Base-by-base conservation (phyloP, 306 rosid genomes). In the Vachellia collinsii region DNA sequence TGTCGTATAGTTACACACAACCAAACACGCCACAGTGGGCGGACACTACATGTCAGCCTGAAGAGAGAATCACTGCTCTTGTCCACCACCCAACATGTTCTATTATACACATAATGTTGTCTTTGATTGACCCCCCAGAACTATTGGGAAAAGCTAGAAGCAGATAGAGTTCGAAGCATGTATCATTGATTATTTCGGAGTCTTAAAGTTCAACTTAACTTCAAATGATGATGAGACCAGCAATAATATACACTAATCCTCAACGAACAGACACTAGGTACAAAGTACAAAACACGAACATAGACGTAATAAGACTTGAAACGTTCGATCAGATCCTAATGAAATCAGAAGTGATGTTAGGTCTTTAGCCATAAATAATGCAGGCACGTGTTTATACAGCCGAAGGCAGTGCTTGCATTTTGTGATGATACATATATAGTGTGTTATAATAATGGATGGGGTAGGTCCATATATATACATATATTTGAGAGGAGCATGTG, bases 401-500 rank as follows among this genome's bases (percentile, higher is more conserved):
- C 16, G 16, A n/a, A 16, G 71, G 17, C 7, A 14, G 3, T 65
- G 71, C 25, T 37, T 65, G 71, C 36, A 22, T 8, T 56, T 56
- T 54, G 29, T 58, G 36, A 61, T 25, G 29, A n/a, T n/a, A n/a
- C n/a, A n/a, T n/a, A n/a, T n/a, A 64, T 38, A 38, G 46, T 0
- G 38, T 37, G 23, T 12, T 79, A 66, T 65, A 9, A 48, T 48
- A 75, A n/a, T n/a, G 80, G 72, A 77, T 80, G 64, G 75, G 58
- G 20, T 76, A 72, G 91, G 89, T 80, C 90, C 87, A n/a, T n/a
- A n/a, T n/a, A n/a, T n/a, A n/a, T n/a, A n/a, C n/a, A n/a, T n/a
- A 78, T 58, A 20, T 74, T 73, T 68, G 87, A 90, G 93, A 88
- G 38, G 51, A 79, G 43, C 89, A 90, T 83, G 93, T 90, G 97